A percentile compares a stretch with the other conserved stretches of the same genome.
Conservation (phyloP, 2,329 filamentous ascomycete genomes). For the Claviceps sorghi region DNA sequence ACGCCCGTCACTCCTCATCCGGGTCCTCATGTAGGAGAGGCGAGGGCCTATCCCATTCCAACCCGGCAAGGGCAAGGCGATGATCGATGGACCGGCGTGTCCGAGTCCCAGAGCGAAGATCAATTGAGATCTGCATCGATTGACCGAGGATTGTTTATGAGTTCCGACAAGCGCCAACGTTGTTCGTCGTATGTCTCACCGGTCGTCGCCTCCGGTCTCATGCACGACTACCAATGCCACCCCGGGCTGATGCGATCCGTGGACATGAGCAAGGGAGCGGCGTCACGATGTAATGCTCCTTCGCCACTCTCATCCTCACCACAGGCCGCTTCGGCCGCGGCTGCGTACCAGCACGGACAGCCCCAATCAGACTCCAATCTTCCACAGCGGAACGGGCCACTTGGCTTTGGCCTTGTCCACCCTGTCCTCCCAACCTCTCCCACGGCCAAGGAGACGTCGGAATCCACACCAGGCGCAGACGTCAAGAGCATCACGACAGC, state of each 20-base stretch:
- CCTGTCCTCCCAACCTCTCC: neutral
- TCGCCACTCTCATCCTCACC: slow-evolving; percentile 26
- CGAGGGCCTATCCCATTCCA: slow-evolving; percentile 11
- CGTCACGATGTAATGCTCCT: slow-evolving; percentile 15
- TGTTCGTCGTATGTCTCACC: slow-evolving; percentile 37
- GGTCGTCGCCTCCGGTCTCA: slow-evolving; percentile 45
- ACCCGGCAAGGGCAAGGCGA: slow-evolving; percentile 19
- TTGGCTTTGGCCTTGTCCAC: neutral
- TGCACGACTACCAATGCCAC: slow-evolving; percentile 28
- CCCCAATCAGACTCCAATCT: slow-evolving; percentile 32
- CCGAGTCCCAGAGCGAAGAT: slow-evolving; percentile 26
- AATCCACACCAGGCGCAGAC: neutral
- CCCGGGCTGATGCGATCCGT: slow-evolving; percentile 33
- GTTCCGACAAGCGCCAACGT: slow-evolving; percentile 50
- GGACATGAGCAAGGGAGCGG: slow-evolving; percentile 20
- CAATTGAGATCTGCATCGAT: slow-evolving; percentile 45
- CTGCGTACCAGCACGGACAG: slow-evolving; percentile 28
- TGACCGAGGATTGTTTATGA: slow-evolving; percentile 45
- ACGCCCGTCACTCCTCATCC: slow-evolving; percentile 23
- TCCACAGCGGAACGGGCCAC: slow-evolving; percentile 12
- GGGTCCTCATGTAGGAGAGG: slow-evolving; percentile 9
- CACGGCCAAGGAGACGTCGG: neutral
- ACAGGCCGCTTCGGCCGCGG: slow-evolving; percentile 13
- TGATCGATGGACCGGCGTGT: slow-evolving; percentile 26
- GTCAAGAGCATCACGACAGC: neutral